A percentile compares a stretch with the other conserved stretches of the same genome.
These are phyloP conservation scores for Kalmanozyma brasiliensis DNA, from an alignment of 1,284 basidiomycete genomes.

Conservation along the genomic window DNA sequence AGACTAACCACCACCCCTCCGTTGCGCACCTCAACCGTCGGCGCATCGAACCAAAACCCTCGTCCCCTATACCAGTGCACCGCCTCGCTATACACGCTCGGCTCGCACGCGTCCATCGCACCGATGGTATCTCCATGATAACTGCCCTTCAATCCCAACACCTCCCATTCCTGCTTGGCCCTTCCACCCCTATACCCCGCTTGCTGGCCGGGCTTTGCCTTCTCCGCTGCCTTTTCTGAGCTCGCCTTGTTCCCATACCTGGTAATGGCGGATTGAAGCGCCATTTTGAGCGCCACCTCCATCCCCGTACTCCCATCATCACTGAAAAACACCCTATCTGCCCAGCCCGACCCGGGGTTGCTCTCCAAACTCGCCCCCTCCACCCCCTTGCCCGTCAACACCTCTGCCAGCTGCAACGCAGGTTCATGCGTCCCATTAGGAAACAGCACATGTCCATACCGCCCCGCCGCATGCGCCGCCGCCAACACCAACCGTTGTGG, in stretches of 20 bases:
- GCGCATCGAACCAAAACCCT: constrained; percentile 93
- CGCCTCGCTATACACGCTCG: constrained; percentile 80
- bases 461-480: constrained; percentile 86
- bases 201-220: constrained; percentile 28
- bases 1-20: constrained; percentile 40
- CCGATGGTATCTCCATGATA: constrained; percentile 99
- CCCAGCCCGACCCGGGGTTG: constrained; percentile 76
- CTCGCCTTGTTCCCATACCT: constrained; percentile 42
- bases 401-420: constrained; percentile 81
- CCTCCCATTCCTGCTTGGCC: constrained; percentile 73
- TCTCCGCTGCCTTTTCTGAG: constrained; percentile 27
- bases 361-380: constrained; percentile 42
- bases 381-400: constrained; percentile 71
- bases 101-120: constrained; percentile 92
- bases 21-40: constrained; percentile 75
- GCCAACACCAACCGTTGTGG: constrained; percentile 82
- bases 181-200: constrained; percentile 49
- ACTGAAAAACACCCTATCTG: constrained; percentile 87
- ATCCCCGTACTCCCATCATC: constrained; percentile 96
- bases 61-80: constrained; percentile 96
- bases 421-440: constrained; percentile 87
- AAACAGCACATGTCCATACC: constrained; percentile 97
- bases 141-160: constrained; percentile 88
- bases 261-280: constrained; percentile 51
- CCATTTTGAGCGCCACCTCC: constrained; percentile 98